Conservation (phyloP, 2,329 filamentous ascomycete genomes). For the Fusarium vanettenii region DNA sequence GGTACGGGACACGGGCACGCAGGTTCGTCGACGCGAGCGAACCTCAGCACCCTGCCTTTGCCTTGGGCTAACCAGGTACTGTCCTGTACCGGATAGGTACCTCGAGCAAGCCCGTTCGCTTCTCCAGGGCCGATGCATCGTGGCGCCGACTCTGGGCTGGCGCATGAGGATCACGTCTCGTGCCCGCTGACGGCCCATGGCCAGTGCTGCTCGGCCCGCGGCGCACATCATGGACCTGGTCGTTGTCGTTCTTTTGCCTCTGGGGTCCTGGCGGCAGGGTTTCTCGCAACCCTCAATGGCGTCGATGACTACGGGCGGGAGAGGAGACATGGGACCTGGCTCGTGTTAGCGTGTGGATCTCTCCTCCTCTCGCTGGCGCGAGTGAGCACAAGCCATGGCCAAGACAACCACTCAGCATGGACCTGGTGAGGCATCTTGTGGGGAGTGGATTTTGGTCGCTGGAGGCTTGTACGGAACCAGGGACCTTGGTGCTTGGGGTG, state of each 20-base stretch:
- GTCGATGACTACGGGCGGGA: conserved; percentile 46
- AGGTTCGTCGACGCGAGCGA: conserved; percentile 29
- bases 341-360: conserved; percentile 44
- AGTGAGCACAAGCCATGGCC: conserved; percentile 35
- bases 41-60: conserved; percentile 5
- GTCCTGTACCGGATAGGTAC: neutral
- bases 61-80: conserved; percentile 29
- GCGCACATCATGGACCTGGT: conserved; percentile 40
- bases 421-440: conserved; percentile 33
- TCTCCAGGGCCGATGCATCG: conserved; percentile 34
- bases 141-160: conserved; percentile 41
- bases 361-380: conserved; percentile 31
- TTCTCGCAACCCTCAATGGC: conserved; percentile 39
- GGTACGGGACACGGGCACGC: conserved; percentile 32
- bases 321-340: conserved; percentile 44
- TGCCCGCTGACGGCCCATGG: conserved; percentile 38
- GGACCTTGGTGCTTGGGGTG: conserved; percentile 6
- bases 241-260: conserved; percentile 40
- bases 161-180: conserved; percentile 44
- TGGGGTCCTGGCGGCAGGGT: conserved; percentile 37
- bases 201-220: conserved; percentile 42
- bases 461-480: conserved; percentile 26
- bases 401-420: conserved; percentile 35
- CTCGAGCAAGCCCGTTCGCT: conserved; percentile 30
- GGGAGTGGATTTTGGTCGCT: conserved; percentile 35